These are phyloP conservation scores for Luffa acutangula DNA, from an alignment of 306 rosid genomes.

Conservation along the genomic window DNA sequence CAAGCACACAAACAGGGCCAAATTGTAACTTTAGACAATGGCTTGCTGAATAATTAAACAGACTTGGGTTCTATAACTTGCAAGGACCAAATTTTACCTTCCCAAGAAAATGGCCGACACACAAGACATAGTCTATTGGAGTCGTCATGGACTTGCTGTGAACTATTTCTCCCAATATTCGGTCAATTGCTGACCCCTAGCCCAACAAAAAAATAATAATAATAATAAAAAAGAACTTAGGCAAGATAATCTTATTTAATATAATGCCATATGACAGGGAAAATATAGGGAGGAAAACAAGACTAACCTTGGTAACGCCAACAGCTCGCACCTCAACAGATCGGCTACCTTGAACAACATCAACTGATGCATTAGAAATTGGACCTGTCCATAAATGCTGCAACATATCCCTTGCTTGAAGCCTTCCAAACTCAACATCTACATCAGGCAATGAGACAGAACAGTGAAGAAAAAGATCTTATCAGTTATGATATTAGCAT, in stretches of 20 bases:
- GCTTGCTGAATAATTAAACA: neutral
- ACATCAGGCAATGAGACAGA: conserved; percentile 12
- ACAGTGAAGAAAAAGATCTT: conserved; percentile 9
- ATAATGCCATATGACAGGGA: neutral
- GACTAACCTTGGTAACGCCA: conserved; percentile 79
- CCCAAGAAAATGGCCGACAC: conserved; percentile 88
- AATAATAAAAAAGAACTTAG: neutral
- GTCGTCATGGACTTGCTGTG: conserved; percentile 87
- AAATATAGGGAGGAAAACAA: neutral
- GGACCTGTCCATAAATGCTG: conserved; percentile 99
- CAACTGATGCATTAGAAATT: conserved; percentile 86
- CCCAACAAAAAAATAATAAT: neutral
- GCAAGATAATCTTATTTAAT: neutral
- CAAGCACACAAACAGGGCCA: no score
- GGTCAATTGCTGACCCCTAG: conserved; percentile 97
- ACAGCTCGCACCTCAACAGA: conserved; percentile 94
- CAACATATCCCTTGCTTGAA: conserved; percentile 93
- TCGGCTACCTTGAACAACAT: conserved; percentile 93
- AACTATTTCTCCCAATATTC: conserved; percentile 90
- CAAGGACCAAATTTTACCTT: conserved; percentile 42
- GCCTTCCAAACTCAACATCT: conserved; percentile 87
- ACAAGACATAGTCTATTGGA: conserved; percentile 83
- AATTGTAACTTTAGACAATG: neutral
- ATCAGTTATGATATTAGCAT: neutral
- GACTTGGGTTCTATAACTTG: neutral